Percentiles rank a stretch among this genome's conserved stretches.
Conservation (phyloP, 2,329 filamentous ascomycete genomes). For the Helicocarpus griseus region DNA sequence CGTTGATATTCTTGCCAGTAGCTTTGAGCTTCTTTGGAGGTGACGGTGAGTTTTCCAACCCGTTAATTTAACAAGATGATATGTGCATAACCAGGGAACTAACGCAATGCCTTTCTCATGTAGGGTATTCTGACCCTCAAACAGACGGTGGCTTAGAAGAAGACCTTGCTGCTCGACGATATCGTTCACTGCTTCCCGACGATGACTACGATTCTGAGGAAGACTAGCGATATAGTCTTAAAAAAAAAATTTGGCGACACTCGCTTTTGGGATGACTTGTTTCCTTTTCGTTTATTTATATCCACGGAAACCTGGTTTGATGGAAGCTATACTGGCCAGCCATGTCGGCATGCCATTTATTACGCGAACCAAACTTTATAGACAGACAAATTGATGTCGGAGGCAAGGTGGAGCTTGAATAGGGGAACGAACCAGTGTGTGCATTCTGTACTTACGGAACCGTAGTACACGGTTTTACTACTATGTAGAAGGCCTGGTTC, state of each 20-base stretch:
- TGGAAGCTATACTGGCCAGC: background rate
- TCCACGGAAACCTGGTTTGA: background rate
- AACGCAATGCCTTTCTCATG: slow-evolving; percentile 10
- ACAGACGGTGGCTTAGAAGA: slow-evolving; percentile 82
- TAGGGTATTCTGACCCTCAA: slow-evolving; percentile 76
- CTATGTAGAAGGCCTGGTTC: background rate
- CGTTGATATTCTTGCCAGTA: slow-evolving; percentile 84
- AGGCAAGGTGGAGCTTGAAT: background rate
- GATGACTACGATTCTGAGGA: slow-evolving; percentile 69
- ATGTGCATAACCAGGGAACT: background rate
- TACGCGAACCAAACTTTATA: background rate
- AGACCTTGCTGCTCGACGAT: slow-evolving; percentile 70
- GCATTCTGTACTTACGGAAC: no score
- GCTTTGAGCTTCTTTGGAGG: slow-evolving; percentile 78
- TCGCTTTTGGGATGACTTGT: background rate
- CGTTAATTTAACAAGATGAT: background rate
- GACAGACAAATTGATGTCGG: background rate
- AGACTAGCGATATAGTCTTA: slow-evolving; percentile 18
- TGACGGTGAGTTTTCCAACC: slow-evolving; percentile 44
- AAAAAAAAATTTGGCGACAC: background rate
- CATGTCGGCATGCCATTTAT: background rate
- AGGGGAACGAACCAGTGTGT: background rate
- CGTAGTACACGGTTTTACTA: no score
- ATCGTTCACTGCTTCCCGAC: slow-evolving; percentile 66
- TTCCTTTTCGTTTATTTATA: background rate